Evolutionary conservation across 2,329 filamentous ascomycete species (phyloP).

Genomic region (Lasiodiplodia sp.): DNA sequence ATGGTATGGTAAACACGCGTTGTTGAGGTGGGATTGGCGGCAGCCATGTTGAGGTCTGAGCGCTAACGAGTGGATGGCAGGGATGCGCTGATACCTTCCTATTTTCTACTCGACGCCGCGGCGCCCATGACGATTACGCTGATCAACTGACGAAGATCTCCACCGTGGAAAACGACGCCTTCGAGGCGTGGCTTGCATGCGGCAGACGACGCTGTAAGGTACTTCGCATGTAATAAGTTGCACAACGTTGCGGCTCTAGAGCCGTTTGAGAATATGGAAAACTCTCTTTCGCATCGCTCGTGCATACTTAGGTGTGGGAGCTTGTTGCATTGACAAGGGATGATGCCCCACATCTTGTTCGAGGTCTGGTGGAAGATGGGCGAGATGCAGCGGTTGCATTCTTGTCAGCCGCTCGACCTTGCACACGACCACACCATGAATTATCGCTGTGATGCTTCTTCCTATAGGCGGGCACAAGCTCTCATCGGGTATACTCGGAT

Average conservation of each 20-base stretch:
- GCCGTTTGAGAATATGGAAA: conserved; percentile 4
- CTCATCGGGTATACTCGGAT: background rate
- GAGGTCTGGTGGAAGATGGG: background rate
- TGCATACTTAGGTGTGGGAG: background rate
- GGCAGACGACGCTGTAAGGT: conserved; percentile 9
- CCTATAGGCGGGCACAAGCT: background rate
- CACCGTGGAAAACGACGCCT: background rate
- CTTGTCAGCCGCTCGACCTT: conserved; percentile 13
- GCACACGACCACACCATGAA: conserved; percentile 12
- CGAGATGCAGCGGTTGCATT: conserved; percentile 18
- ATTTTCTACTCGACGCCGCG: background rate
- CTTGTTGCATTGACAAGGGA: background rate
- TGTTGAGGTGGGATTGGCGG: conserved; percentile 5
- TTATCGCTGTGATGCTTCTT: background rate
- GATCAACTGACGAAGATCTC: background rate
- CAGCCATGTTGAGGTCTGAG: conserved; percentile 4
- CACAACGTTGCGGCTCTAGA: background rate
- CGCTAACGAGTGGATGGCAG: conserved; percentile 1
- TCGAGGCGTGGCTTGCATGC: conserved; percentile 10
- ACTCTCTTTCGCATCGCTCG: background rate
- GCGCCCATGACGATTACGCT: background rate
- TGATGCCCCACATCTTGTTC: background rate
- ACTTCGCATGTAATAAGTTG: background rate
- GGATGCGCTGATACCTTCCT: conserved; percentile 27
- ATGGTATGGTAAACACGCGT: conserved; percentile 12